A percentile compares a stretch with the other conserved stretches of the same genome.
phyloP scores from a whole-genome alignment of 768 basidiomycete genomes.

The Tylopilus sp. region DNA sequence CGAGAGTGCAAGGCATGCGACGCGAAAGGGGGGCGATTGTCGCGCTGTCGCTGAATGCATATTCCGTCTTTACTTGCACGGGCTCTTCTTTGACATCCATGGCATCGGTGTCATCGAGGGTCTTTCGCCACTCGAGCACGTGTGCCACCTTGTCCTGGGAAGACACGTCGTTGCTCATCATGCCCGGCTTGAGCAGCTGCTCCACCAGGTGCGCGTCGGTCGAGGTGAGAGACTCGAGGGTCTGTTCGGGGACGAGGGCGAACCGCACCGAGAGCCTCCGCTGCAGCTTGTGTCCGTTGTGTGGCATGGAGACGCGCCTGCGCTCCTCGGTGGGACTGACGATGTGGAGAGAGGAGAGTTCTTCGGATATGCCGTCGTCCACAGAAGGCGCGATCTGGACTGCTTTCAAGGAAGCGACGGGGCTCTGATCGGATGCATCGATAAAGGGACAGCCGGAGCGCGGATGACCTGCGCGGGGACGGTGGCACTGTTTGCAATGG shows the following conservation, averaged over 20 bases:
- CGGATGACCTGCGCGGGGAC: constrained; percentile 56
- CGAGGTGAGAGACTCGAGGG: constrained; percentile 49
- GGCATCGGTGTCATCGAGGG: constrained; percentile 30
- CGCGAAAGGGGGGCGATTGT: constrained; percentile 23
- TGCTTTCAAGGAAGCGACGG: constrained; percentile 7
- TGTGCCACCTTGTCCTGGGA: constrained; percentile 30
- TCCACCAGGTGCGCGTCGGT: constrained; percentile 47
- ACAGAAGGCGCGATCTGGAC: background rate
- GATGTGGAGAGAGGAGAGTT: constrained; percentile 47
- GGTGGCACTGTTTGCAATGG: constrained; percentile 53
- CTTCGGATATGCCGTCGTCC: constrained; percentile 35
- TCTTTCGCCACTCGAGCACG: constrained; percentile 27
- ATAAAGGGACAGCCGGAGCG: constrained; percentile 56
- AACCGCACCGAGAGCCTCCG: constrained; percentile 31
- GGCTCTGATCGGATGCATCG: constrained; percentile 25
- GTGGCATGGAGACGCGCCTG: constrained; percentile 6
- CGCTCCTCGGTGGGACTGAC: constrained; percentile 22
- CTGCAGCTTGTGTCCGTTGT: constrained; percentile 2
- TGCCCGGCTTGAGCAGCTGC: constrained; percentile 43
- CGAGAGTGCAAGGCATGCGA: constrained; percentile 56
- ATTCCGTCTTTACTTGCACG: constrained; percentile 7
- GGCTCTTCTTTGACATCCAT: constrained; percentile 37
- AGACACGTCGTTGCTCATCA: constrained; percentile 23
- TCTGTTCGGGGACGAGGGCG: constrained; percentile 35
- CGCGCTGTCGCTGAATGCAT: background rate